Evolutionary conservation across 108 stramenopile species (phyloP).

Genomic region (Cyclotella cryptica): DNA sequence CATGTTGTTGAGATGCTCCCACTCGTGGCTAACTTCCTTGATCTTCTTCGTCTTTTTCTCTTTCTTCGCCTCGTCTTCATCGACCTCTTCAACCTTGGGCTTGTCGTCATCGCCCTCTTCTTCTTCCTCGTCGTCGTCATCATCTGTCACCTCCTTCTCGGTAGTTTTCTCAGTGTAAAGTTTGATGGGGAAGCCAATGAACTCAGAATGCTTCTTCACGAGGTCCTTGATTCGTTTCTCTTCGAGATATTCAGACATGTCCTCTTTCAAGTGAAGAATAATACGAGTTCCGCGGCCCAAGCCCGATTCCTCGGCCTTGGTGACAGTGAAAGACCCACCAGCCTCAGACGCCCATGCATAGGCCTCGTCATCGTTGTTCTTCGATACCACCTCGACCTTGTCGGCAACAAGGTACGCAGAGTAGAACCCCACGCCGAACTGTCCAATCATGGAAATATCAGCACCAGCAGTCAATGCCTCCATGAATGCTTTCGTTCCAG

Average conservation of each 20-base stretch:
- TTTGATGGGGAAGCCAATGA: constrained; percentile 99
- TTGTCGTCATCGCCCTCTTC: constrained; percentile 93
- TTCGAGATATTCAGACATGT: constrained; percentile 99
- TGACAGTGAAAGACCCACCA: constrained; percentile 98
- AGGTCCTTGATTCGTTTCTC: constrained; percentile 98
- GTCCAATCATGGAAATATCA: constrained; percentile 99
- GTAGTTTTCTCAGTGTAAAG: constrained; percentile 99
- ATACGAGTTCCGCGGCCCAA: constrained; percentile 98
- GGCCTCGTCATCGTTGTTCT: constrained; percentile 95
- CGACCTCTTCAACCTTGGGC: constrained; percentile 95
- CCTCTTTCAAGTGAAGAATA: constrained; percentile 99
- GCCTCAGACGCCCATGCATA: constrained; percentile 97
- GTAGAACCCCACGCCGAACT: constrained; percentile 99
- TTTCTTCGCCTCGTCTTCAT: constrained; percentile 97
- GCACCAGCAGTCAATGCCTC: constrained; percentile 99
- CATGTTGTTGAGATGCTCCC: constrained; percentile 99
- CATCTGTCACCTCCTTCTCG: constrained; percentile 99
- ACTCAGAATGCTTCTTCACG: constrained; percentile 99
- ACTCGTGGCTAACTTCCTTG: constrained; percentile 99
- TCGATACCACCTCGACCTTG: constrained; percentile 96
- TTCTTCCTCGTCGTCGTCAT: constrained; percentile 97
- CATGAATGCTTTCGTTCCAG: constrained; percentile 99
- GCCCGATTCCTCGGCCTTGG: constrained; percentile 78
- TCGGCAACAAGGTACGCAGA: constrained; percentile 99
- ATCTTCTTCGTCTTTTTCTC: constrained; percentile 99